phyloP scores from a whole-genome alignment of 2,329 filamentous ascomycete species.

The Atkinsonella hypoxylon region DNA sequence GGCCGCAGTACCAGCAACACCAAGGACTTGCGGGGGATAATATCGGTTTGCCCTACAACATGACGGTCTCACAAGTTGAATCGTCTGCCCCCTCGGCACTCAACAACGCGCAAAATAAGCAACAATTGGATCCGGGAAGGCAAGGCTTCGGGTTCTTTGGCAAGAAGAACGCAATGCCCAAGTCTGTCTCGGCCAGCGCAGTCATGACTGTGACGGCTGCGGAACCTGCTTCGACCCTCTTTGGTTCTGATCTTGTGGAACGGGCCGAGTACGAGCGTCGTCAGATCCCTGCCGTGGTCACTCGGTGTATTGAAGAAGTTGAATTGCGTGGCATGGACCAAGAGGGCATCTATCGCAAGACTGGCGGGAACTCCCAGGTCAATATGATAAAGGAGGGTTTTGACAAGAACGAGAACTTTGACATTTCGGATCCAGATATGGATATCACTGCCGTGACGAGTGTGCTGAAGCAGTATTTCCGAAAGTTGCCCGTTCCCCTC shows the following conservation, averaged over 20 bases:
- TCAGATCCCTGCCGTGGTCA: slow-evolving; percentile 82
- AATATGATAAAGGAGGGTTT: slow-evolving; percentile 87
- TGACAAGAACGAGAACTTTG: slow-evolving; percentile 72
- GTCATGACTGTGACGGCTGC: slow-evolving; percentile 31
- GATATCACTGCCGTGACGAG: slow-evolving; percentile 96
- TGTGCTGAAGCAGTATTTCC: slow-evolving; percentile 94
- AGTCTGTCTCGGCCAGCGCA: slow-evolving; percentile 31
- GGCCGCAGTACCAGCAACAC: slow-evolving; percentile 34
- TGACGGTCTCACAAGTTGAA: slow-evolving; percentile 47
- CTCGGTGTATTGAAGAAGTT: slow-evolving; percentile 90
- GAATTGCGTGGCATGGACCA: slow-evolving; percentile 93
- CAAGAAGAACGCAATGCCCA: slow-evolving; percentile 40
- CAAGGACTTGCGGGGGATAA: slow-evolving; percentile 46
- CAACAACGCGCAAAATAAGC: slow-evolving; percentile 19
- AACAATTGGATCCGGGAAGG: slow-evolving; percentile 24
- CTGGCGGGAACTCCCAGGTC: slow-evolving; percentile 81
- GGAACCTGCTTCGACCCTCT: slow-evolving; percentile 52
- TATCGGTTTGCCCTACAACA: slow-evolving; percentile 60
- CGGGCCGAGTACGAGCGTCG: slow-evolving; percentile 81
- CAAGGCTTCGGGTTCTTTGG: slow-evolving; percentile 65
- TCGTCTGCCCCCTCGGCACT: slow-evolving; percentile 23
- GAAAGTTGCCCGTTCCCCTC: slow-evolving; percentile 77
- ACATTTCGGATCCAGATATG: slow-evolving; percentile 85
- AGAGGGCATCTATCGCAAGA: slow-evolving; percentile 97
- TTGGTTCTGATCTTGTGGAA: slow-evolving; percentile 79